phyloP scores from a whole-genome alignment of 495 filamentous ascomycete species.

The Penicillium manginii region DNA sequence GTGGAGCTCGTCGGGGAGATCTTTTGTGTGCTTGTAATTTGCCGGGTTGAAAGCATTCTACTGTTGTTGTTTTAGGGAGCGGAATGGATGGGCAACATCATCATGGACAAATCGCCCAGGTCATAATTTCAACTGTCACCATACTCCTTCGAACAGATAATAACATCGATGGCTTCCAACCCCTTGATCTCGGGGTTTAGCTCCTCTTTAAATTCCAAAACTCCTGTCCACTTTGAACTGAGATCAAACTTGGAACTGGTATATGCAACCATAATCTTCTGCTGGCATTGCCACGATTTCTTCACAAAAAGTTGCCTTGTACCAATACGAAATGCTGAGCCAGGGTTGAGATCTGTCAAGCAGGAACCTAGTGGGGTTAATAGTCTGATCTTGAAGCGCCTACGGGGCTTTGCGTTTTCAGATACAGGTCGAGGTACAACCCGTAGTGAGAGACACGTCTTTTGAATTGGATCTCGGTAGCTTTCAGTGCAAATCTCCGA shows the following conservation, averaged over 20 bases:
- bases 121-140: not conserved
- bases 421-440: not conserved
- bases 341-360: not conserved
- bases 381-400: not conserved
- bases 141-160: not conserved
- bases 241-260: not conserved
- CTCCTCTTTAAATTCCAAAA: not conserved
- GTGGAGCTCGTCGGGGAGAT: too few species aligned
- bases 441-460: not conserved
- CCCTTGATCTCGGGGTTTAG: not conserved
- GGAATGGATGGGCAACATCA: not conserved
- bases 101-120: not conserved
- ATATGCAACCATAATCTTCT: not conserved
- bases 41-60: too few species aligned
- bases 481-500: not conserved
- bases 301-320: not conserved
- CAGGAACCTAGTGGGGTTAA: not conserved
- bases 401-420: not conserved
- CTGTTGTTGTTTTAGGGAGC: too few species aligned
- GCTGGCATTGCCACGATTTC: not conserved
- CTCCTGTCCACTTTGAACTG: not conserved
- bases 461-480: not conserved
- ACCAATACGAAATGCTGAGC: not conserved
- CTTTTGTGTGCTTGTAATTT: too few species aligned
- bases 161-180: not conserved